Percentiles rank a stretch among this genome's conserved stretches.
phyloP scores from a whole-genome alignment of 352 stramenopile genomes.

The Pythium utonaiense region DNA sequence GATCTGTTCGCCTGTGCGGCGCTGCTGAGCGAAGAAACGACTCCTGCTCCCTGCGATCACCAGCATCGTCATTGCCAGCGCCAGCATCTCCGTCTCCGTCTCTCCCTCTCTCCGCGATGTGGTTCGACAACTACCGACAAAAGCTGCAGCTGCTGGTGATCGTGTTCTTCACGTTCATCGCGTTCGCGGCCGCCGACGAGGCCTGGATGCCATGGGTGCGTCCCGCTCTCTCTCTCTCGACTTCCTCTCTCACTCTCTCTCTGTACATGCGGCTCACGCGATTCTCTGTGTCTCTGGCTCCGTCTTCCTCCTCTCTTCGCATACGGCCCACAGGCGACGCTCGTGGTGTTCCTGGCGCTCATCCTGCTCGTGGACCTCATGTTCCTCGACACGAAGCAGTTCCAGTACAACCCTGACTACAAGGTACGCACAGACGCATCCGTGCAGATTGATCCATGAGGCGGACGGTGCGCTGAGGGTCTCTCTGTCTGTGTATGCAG shows the following conservation, averaged over 20 bases:
- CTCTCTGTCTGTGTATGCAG: constrained; percentile 19
- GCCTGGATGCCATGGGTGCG: constrained; percentile 83
- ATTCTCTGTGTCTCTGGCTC: too few species aligned
- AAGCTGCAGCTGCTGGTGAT: constrained; percentile 79
- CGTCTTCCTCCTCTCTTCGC: too few species aligned
- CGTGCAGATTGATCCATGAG: not conserved
- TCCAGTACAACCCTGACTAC: constrained; percentile 84
- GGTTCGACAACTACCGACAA: constrained; percentile 75
- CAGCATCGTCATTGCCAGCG: not conserved
- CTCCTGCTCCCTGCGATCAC: not conserved
- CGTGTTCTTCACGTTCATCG: constrained; percentile 79
- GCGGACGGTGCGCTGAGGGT: too few species aligned
- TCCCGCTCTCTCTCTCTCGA: constrained; percentile 1
- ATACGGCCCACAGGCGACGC: constrained; percentile 65
- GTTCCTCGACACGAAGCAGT: constrained; percentile 69
- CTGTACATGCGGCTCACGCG: not conserved
- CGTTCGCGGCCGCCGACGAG: constrained; percentile 66
- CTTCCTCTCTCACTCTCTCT: not conserved
- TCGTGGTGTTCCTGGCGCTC: constrained; percentile 75
- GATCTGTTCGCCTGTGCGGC: not conserved
- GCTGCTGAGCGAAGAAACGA: not conserved
- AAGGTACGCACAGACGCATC: constrained; percentile 64
- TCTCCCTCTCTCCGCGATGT: constrained; percentile 33
- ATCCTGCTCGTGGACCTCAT: constrained; percentile 68
- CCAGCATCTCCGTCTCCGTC: not conserved